A percentile compares a stretch with the other conserved stretches of the same genome.
phyloP scores from a whole-genome alignment of 2,329 filamentous ascomycete species.

The Cladosporium phlei region DNA sequence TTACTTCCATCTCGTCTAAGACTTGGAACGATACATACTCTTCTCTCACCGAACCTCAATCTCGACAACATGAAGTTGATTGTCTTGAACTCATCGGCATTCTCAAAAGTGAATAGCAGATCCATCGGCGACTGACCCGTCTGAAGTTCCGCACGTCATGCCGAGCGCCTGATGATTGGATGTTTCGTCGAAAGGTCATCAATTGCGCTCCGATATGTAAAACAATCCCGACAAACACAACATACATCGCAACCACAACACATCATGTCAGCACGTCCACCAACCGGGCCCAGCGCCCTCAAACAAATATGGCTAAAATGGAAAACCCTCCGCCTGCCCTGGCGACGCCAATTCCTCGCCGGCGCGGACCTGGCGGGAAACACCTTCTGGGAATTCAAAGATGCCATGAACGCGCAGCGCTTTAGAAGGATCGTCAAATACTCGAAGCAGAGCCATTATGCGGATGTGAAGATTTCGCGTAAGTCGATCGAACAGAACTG shows the following conservation, averaged over 20 bases:
- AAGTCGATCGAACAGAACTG: too few relatives aligned
- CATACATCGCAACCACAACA: not conserved
- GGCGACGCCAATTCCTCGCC: slow-evolving; percentile 56
- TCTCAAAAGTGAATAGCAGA: too few relatives aligned
- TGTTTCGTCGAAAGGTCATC: slow-evolving; percentile 2
- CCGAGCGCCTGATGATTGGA: not conserved
- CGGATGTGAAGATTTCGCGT: slow-evolving; percentile 59
- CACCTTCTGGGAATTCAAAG: slow-evolving; percentile 64
- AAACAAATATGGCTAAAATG: slow-evolving; percentile 55
- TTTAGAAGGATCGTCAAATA: slow-evolving; percentile 57
- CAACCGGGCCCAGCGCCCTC: slow-evolving; percentile 32
- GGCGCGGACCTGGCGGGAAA: slow-evolving; percentile 60
- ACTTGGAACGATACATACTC: too few relatives aligned
- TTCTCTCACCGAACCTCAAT: too few relatives aligned
- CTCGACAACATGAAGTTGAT: too few relatives aligned
- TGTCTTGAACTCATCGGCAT: too few relatives aligned
- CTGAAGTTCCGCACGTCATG: slow-evolving; percentile 2
- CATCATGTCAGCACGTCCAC: slow-evolving; percentile 16
- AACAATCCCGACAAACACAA: not conserved
- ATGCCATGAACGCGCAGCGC: slow-evolving; percentile 49
- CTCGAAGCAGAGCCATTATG: slow-evolving; percentile 46
- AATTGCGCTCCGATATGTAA: not conserved
- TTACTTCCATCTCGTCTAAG: too few relatives aligned
- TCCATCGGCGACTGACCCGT: not conserved
- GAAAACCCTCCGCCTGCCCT: slow-evolving; percentile 59